A percentile compares a stretch with the other conserved stretches of the same genome.
Evolutionary conservation across 768 basidiomycete genomes (phyloP).

Genomic region (Phylloporus sp.): DNA sequence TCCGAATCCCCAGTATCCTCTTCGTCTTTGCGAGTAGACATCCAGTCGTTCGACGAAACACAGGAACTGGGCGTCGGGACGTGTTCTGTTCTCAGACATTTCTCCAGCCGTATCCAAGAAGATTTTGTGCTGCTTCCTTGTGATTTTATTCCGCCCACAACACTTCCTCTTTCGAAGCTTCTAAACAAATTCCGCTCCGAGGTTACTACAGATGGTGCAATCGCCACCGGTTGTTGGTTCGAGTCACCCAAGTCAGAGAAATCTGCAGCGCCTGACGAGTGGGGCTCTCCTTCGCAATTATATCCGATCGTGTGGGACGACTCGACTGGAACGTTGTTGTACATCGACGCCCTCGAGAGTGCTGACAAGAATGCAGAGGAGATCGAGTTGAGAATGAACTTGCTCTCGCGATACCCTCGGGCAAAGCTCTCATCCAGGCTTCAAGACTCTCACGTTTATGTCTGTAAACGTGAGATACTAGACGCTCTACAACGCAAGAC

Average conservation of each 20-base stretch:
- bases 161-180: conserved; percentile 62
- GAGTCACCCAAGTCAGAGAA: conserved; percentile 49
- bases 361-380: conserved; percentile 66
- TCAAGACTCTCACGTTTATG: conserved; percentile 88
- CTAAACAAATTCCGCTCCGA: conserved; percentile 82
- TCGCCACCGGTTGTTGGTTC: conserved; percentile 68
- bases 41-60: conserved; percentile 77
- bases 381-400: conserved; percentile 66
- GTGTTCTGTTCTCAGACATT: conserved; percentile 70
- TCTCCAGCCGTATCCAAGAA: conserved; percentile 66
- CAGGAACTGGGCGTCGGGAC: conserved; percentile 64
- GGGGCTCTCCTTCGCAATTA: conserved; percentile 45
- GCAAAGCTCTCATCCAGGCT: conserved; percentile 60
- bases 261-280: conserved; percentile 55
- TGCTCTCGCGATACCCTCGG: conserved; percentile 75
- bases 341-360: conserved; percentile 68
- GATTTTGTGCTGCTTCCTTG: conserved; percentile 91
- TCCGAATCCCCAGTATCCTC: conserved; percentile 62
- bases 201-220: conserved; percentile 52
- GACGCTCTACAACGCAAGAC: conserved; percentile 64
- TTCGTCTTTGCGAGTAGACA: conserved; percentile 64
- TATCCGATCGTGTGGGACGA: conserved; percentile 67
- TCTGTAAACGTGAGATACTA: conserved; percentile 71
- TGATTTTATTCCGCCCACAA: conserved; percentile 78
- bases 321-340: conserved; percentile 56